Evolutionary conservation across 2,329 filamentous ascomycete species (phyloP), one percentile per base, ranked within the genome.

Genomic region (Hortaea sp.): DNA sequence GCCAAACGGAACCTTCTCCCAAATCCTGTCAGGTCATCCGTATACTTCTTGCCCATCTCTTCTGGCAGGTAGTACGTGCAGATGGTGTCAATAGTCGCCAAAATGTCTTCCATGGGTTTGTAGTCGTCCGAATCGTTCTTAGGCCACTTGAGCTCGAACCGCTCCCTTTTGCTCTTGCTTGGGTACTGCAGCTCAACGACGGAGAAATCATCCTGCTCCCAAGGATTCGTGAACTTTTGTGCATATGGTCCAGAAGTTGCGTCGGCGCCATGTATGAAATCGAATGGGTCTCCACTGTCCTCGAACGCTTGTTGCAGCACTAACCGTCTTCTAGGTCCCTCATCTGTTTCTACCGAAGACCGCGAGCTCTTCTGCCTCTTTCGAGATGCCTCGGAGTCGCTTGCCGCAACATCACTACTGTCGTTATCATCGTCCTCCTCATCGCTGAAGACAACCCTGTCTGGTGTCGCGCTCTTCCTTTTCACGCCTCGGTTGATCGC

Each of bases 1-100:
- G 88, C 85, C 54, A 85, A 81, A 57, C 86, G 83, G 57, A 97
- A 73, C 49, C 82, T 79, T 48, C 88, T 83, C 46, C 83, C 81
- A 43, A 90, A 79, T 29, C 89, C 89, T 20, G 74, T 79, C 45
- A 80, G 77, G 47, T 84, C 81, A 61, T 89, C 78, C 49, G 79
- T 78, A 59, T 94, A 84, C 29, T 77, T 72, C 51, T 77, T 71
- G 39, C 79, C 76, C 54, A 88, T 74, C 42, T 81, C 76, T 20
- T 81, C 74, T 13, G 84, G 85, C 31, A 95, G 77, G 65, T 95
- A 95, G 57, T 83, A 82, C 48, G 84, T 78, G 46, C 80, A 79
- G 56, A 82, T 71, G 46, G 75, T 72, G 50, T 77, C 69, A 50
- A 78, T 64, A 51, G 74, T 76, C 50, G 76, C 69, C 39, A 82